phyloP scores from a whole-genome alignment of 1,139 yeast species.

The Kurtzmaniella quercitrusa region DNA sequence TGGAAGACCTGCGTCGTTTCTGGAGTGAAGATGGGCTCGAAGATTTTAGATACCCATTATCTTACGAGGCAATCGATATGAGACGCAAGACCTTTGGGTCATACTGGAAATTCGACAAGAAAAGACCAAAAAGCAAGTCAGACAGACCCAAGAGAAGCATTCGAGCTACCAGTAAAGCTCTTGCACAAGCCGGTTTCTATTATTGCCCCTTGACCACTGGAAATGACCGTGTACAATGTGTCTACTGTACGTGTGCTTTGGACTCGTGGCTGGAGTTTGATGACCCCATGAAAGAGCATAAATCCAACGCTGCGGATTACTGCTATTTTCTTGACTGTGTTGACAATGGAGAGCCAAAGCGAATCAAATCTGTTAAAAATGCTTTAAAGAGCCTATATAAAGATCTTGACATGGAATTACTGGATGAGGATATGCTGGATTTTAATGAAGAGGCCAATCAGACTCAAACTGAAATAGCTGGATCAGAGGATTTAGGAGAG shows the following conservation, averaged over 20 bases:
- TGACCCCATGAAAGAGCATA: conserved; percentile 57
- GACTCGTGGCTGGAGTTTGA: conserved; percentile 74
- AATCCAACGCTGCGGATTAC: conserved; percentile 31
- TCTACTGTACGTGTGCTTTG: conserved; percentile 64
- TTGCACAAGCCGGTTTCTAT: conserved; percentile 55
- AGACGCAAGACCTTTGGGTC: conserved; percentile 50
- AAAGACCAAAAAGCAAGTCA: conserved; percentile 14
- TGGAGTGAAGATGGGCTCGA: conserved; percentile 6
- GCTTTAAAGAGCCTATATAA: not conserved
- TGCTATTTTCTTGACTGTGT: conserved; percentile 43
- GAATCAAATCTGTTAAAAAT: not conserved
- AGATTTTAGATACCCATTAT: conserved; percentile 21
- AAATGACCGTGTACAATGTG: conserved; percentile 68
- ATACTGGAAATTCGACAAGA: conserved; percentile 52
- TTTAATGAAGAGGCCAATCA: not conserved
- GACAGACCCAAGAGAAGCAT: conserved; percentile 12
- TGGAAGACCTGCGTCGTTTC: conserved; percentile 6
- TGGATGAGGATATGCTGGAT: not conserved
- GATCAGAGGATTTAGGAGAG: conserved; percentile 7
- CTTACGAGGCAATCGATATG: conserved; percentile 31
- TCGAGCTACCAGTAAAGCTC: conserved; percentile 34
- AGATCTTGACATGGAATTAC: not conserved
- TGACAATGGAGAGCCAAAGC: conserved; percentile 3
- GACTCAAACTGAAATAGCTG: not conserved
- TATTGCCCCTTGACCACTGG: conserved; percentile 38